Evolutionary conservation across 2,329 filamentous ascomycete genomes (phyloP).

Genomic region (Penicillium sp.): DNA sequence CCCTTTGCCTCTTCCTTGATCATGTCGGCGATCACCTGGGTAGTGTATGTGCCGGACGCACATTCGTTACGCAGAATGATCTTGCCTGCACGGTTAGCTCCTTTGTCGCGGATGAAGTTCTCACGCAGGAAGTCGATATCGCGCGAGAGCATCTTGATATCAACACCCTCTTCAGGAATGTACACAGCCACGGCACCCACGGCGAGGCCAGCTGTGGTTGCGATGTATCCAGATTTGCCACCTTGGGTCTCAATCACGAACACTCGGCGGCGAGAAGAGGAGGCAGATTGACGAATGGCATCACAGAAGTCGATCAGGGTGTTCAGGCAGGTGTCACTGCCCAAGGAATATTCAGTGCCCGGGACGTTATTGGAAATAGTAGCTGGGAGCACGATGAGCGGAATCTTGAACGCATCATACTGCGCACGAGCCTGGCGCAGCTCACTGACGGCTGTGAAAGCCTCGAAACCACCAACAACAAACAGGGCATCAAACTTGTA

Average conservation of each 20-base stretch:
- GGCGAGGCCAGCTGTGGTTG: slow-evolving; percentile 83
- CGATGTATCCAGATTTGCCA: slow-evolving; percentile 88
- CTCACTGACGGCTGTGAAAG: slow-evolving; percentile 87
- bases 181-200: slow-evolving; percentile 92
- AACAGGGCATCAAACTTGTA: slow-evolving; percentile 91
- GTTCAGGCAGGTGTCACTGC: slow-evolving; percentile 94
- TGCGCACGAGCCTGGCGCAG: slow-evolving; percentile 74
- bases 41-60: slow-evolving; percentile 83
- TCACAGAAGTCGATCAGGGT: slow-evolving; percentile 94
- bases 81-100: slow-evolving; percentile 84
- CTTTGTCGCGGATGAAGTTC: slow-evolving; percentile 79
- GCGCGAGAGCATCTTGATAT: slow-evolving; percentile 83
- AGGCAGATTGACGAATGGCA: slow-evolving; percentile 95
- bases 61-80: slow-evolving; percentile 97
- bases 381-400: slow-evolving; percentile 86
- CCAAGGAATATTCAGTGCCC: slow-evolving; percentile 93
- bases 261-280: slow-evolving; percentile 84
- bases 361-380: slow-evolving; percentile 99
- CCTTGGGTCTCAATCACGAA: slow-evolving; percentile 99
- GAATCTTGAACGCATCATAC: slow-evolving; percentile 85
- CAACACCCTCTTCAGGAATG: slow-evolving; percentile 94
- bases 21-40: slow-evolving; percentile 90
- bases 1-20: slow-evolving; percentile 91
- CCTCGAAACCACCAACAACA: slow-evolving; percentile 92
- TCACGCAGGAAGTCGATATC: slow-evolving; percentile 88